Percentiles rank a stretch among this genome's conserved stretches.
Evolutionary conservation across 1,139 yeast species (phyloP).

Genomic region (Diutina neorugosa): DNA sequence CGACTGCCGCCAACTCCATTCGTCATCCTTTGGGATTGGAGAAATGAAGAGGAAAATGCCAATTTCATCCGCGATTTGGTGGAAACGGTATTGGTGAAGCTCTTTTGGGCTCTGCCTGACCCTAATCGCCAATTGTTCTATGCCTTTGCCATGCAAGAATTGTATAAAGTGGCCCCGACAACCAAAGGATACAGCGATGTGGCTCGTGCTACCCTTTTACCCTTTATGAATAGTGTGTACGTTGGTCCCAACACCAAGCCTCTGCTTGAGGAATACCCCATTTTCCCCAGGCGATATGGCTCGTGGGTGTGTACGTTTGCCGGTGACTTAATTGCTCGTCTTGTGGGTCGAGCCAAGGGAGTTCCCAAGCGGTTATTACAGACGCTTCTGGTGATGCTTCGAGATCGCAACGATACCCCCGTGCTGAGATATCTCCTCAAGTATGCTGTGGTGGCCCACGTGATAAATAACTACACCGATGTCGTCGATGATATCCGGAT

Average conservation of each 20-base stretch:
- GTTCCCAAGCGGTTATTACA: constrained; percentile 30
- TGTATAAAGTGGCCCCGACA: constrained; percentile 11
- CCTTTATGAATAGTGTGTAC: not conserved
- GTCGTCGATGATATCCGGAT: constrained; percentile 33
- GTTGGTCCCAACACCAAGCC: not conserved
- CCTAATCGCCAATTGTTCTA: constrained; percentile 76
- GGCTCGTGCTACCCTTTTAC: not conserved
- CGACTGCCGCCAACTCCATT: constrained; percentile 27
- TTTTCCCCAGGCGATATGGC: not conserved
- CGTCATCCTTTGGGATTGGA: constrained; percentile 48
- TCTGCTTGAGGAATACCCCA: not conserved
- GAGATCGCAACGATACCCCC: constrained; percentile 52
- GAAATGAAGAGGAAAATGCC: constrained; percentile 48
- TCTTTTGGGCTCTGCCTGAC: constrained; percentile 83
- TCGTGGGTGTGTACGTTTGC: not conserved
- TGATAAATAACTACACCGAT: constrained; percentile 37
- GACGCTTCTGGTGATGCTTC: constrained; percentile 55
- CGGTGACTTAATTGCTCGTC: not conserved
- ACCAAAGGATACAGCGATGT: not conserved
- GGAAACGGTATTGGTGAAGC: constrained; percentile 58
- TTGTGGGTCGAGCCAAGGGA: not conserved
- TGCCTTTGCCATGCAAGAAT: constrained; percentile 86
- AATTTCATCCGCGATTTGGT: constrained; percentile 56
- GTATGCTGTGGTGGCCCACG: constrained; percentile 58
- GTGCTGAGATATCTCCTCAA: constrained; percentile 70